Evolutionary conservation across 2,329 filamentous ascomycete genomes (phyloP).

Genomic region (Penicillium sp.): DNA sequence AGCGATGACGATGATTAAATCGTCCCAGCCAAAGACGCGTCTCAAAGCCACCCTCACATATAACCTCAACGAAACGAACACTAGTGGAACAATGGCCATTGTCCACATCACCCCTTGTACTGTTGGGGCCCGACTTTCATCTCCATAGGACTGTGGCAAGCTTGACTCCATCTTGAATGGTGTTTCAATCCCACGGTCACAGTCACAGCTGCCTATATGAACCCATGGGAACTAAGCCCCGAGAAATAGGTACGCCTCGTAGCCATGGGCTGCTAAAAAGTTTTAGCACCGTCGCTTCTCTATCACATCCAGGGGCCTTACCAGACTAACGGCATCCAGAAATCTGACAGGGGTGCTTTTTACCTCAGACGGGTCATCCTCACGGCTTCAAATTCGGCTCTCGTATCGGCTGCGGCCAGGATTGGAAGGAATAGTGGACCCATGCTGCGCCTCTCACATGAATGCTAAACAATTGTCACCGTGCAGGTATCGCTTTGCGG

Average conservation of each 20-base stretch:
- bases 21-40: conserved; percentile 19
- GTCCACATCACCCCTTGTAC: conserved; percentile 18
- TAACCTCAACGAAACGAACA: conserved; percentile 15
- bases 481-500: neutral
- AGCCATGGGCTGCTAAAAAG: neutral
- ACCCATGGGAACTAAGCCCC: neutral
- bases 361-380: neutral
- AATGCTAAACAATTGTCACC: neutral
- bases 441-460: neutral
- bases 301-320: neutral
- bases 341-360: conserved; percentile 1
- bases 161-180: neutral
- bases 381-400: neutral
- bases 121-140: conserved; percentile 8
- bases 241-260: neutral
- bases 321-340: neutral
- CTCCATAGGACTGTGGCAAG: neutral
- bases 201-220: neutral
- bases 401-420: neutral
- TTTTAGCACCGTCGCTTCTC: neutral
- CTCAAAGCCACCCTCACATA: conserved; percentile 14
- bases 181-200: neutral
- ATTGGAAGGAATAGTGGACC: neutral
- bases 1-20: conserved; percentile 15
- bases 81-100: conserved; percentile 13